phyloP scores from a whole-genome alignment of 1,139 yeast species.

The Lodderomyces beijingensis region DNA sequence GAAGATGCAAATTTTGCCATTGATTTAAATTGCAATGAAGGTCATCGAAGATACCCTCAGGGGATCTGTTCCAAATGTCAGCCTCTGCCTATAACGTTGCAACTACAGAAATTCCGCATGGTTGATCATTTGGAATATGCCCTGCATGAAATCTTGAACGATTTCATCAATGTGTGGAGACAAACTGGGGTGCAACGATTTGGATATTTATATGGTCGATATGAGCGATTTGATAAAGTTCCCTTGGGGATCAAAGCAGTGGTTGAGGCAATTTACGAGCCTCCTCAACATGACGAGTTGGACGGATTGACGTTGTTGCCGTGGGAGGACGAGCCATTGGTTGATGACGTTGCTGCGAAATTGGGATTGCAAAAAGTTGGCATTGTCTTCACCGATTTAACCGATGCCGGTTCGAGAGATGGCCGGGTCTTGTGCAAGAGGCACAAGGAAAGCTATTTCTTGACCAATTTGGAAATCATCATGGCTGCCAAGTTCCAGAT shows the following conservation, averaged over 20 bases:
- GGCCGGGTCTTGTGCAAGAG: constrained; percentile 91
- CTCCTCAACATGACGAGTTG: constrained; percentile 80
- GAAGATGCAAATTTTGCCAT: constrained; percentile 68
- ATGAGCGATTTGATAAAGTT: constrained; percentile 70
- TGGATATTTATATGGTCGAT: constrained; percentile 81
- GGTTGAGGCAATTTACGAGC: constrained; percentile 91
- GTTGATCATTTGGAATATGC: constrained; percentile 96
- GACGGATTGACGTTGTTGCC: constrained; percentile 75
- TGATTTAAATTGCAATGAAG: constrained; percentile 61
- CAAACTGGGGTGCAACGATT: constrained; percentile 79
- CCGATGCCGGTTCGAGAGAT: constrained; percentile 81
- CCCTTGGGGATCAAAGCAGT: constrained; percentile 94
- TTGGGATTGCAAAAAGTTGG: constrained; percentile 78
- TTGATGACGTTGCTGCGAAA: constrained; percentile 51
- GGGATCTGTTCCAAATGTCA: constrained; percentile 98
- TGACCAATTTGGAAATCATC: constrained; percentile 80
- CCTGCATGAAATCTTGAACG: constrained; percentile 65
- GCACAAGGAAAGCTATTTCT: constrained; percentile 85
- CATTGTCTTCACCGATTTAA: constrained; percentile 80
- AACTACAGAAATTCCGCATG: constrained; percentile 88
- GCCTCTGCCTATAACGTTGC: constrained; percentile 90
- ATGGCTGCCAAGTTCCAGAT: constrained; percentile 81
- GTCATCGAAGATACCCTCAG: constrained; percentile 90
- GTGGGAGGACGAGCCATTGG: constrained; percentile 54
- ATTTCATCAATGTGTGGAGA: constrained; percentile 91